A percentile compares a stretch with the other conserved stretches of the same genome.
Conservation (phyloP, 768 basidiomycete genomes). For the Russula sp. region DNA sequence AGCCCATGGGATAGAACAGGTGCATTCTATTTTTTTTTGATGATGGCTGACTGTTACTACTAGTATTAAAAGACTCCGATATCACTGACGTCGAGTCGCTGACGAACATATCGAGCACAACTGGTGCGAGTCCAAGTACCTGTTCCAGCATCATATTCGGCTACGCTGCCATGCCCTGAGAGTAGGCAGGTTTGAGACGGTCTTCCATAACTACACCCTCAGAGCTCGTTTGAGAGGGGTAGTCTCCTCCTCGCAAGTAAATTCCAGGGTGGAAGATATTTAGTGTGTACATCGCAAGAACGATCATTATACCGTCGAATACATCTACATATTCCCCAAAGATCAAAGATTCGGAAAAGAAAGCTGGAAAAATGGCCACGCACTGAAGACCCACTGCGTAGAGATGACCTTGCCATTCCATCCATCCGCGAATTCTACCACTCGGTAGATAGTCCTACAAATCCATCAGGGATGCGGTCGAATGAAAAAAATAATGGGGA, state of each 20-base stretch:
- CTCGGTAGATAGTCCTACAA: conserved; percentile 24
- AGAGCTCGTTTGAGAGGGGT: not conserved
- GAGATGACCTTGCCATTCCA: conserved; percentile 21
- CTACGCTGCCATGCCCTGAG: not conserved
- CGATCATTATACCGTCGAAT: conserved; percentile 27
- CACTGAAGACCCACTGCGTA: conserved; percentile 24
- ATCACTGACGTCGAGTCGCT: too few species aligned
- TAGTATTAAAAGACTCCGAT: too few species aligned
- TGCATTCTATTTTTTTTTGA: too few species aligned
- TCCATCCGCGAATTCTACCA: conserved; percentile 19
- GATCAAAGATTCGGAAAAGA: not conserved
- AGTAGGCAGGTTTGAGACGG: not conserved
- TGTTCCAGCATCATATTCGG: too few species aligned
- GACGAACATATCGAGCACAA: too few species aligned
- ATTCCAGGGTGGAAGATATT: conserved; percentile 23
- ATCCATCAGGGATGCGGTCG: not conserved
- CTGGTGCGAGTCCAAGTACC: too few species aligned
- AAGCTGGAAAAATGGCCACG: not conserved
- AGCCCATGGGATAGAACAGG: too few species aligned
- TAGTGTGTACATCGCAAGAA: conserved; percentile 22
- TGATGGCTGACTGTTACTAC: too few species aligned
- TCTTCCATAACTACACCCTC: not conserved
- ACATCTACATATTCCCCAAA: conserved; percentile 4
- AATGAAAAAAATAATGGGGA: not conserved
- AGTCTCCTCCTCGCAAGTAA: not conserved